Evolutionary conservation across 1,139 yeast species (phyloP).

Genomic region (Candida sp.): DNA sequence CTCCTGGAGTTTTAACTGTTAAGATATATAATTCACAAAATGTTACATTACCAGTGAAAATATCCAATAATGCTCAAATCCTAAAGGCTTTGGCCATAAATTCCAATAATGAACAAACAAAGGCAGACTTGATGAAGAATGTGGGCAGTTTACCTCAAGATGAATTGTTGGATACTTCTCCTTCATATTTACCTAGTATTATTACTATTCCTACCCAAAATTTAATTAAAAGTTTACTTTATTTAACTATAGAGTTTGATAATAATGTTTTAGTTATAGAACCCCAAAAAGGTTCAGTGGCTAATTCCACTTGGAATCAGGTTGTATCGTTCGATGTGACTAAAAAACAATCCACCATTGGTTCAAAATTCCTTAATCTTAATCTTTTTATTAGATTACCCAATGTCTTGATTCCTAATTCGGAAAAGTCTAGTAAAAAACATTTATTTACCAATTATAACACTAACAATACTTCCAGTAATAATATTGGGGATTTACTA

Average conservation of each 20-base stretch:
- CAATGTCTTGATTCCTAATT: constrained; percentile 53
- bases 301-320: constrained; percentile 66
- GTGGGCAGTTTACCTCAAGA: constrained; percentile 20
- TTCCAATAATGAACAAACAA: constrained; percentile 37
- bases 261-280: constrained; percentile 82
- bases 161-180: constrained; percentile 24
- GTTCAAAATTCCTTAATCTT: constrained; percentile 52
- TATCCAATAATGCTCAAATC: constrained; percentile 50
- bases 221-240: constrained; percentile 55
- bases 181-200: constrained; percentile 61
- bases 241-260: constrained; percentile 73
- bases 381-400: constrained; percentile 80
- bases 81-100: constrained; percentile 50
- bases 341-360: constrained; percentile 32
- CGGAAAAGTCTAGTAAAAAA: constrained; percentile 27
- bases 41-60: constrained; percentile 59
- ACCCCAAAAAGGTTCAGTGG: constrained; percentile 67
- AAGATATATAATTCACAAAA: constrained; percentile 63
- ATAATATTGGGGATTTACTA: constrained; percentile 36
- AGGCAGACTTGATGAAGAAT: constrained; percentile 31
- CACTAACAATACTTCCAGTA: constrained; percentile 5
- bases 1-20: constrained; percentile 70
- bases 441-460: constrained; percentile 25
- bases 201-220: constrained; percentile 56
- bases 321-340: constrained; percentile 92